Percentiles rank a stretch among this genome's conserved stretches.
Conservation (phyloP, 192 early-diverging fungal genomes). For the Backusella westeae region DNA sequence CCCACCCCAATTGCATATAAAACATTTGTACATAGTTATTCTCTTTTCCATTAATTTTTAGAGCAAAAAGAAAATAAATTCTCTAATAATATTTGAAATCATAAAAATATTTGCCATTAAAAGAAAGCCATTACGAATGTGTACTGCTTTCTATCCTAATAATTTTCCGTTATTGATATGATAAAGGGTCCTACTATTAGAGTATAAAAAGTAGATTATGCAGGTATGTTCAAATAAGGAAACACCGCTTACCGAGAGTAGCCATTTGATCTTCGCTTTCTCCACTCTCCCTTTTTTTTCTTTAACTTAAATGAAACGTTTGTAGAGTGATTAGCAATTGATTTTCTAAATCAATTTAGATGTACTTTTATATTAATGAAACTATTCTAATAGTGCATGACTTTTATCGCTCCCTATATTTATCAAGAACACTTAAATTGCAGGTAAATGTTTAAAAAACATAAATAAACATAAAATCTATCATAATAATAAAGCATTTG, state of each 20-base stretch:
- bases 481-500: no score
- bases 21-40: not conserved
- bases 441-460: no score
- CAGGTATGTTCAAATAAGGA: not conserved
- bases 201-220: conserved; percentile 1
- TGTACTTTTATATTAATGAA: not conserved
- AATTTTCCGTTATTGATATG: not conserved
- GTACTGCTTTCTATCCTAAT: not conserved
- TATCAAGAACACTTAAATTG: no score
- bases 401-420: no score
- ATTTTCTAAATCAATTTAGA: not conserved
- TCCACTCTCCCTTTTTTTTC: not conserved
- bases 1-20: not conserved
- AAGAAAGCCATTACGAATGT: not conserved
- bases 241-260: not conserved
- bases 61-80: conserved; percentile 1
- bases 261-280: not conserved
- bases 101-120: not conserved
- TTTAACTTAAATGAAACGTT: not conserved
- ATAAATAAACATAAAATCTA: no score
- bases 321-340: not conserved
- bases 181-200: conserved; percentile 4
- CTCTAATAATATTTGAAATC: not conserved
- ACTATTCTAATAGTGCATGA: no score
- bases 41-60: not conserved